Percentiles rank a stretch among this genome's conserved stretches.
phyloP scores from a whole-genome alignment of 148 eudicot genomes.

The Amaranthus cruentus region DNA sequence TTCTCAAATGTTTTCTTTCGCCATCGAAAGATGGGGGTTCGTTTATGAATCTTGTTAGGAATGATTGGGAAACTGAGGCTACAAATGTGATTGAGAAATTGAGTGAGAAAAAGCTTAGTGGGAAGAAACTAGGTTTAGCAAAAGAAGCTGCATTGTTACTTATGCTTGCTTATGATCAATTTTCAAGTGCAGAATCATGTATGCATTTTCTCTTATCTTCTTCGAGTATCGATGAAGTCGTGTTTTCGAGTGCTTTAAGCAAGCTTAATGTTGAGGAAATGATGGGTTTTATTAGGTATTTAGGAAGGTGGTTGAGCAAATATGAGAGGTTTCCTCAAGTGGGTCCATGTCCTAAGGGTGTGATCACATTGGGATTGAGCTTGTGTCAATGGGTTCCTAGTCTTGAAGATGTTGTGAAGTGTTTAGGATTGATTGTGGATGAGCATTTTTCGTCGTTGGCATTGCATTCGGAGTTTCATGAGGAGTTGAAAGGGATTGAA shows the following conservation, averaged over 20 bases:
- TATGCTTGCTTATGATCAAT: constrained; percentile 75
- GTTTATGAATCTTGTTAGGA: constrained; percentile 50
- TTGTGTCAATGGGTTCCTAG: constrained; percentile 60
- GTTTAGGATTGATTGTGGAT: constrained; percentile 63
- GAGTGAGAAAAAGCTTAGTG: constrained; percentile 24
- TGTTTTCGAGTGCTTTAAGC: constrained; percentile 56
- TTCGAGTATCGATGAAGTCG: constrained; percentile 61
- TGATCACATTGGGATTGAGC: constrained; percentile 38
- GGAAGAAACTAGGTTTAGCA: constrained; percentile 37
- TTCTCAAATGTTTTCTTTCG: constrained; percentile 58
- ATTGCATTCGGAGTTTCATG: constrained; percentile 66
- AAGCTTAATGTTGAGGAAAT: constrained; percentile 60
- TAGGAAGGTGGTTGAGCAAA: constrained; percentile 80
- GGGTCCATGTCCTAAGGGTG: constrained; percentile 41
- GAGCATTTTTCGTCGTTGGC: constrained; percentile 85
- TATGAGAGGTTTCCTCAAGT: constrained; percentile 78
- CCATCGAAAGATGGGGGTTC: constrained; percentile 35
- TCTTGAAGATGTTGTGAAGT: constrained; percentile 47
- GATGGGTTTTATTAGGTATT: constrained; percentile 56
- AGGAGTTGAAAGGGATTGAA: constrained; percentile 54
- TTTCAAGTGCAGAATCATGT: constrained; percentile 54
- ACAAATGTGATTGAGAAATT: constrained; percentile 41
- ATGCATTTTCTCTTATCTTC: constrained; percentile 64
- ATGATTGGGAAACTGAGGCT: constrained; percentile 74
- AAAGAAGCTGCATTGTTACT: constrained; percentile 65